Percentiles rank a stretch among this genome's conserved stretches.
These are phyloP conservation scores for Lolium perenne DNA, from an alignment of 176 grass and related monocot species.

Conservation along the genomic window DNA sequence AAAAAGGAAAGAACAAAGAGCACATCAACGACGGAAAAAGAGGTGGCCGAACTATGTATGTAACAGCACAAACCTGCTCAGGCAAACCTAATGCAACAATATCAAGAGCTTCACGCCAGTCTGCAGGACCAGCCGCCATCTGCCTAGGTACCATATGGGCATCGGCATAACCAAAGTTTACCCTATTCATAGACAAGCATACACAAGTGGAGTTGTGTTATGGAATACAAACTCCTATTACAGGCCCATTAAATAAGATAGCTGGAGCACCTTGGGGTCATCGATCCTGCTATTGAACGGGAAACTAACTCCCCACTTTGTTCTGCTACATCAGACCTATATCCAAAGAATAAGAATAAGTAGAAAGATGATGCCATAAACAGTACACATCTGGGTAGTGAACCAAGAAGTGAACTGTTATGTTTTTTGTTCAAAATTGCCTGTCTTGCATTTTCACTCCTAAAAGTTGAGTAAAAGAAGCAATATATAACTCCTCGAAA, in stretches of 20 bases:
- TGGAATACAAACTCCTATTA: neutral
- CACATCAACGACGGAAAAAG: neutral
- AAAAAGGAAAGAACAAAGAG: neutral
- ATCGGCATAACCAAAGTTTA: conserved; percentile 72
- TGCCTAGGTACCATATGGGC: conserved; percentile 68
- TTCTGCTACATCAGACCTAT: conserved; percentile 79
- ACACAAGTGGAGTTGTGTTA: conserved; percentile 15
- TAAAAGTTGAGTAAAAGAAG: neutral
- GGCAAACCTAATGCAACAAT: conserved; percentile 82
- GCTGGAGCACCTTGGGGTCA: conserved; percentile 68
- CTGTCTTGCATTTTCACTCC: neutral
- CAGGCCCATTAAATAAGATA: conserved; percentile 19
- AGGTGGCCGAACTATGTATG: conserved; percentile 1
- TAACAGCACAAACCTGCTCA: conserved; percentile 71
- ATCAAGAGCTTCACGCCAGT: conserved; percentile 99
- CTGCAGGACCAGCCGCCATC: conserved; percentile 71
- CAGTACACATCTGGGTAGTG: neutral
- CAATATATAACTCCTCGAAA: too few relatives aligned
- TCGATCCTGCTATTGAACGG: conserved; percentile 65
- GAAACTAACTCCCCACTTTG: conserved; percentile 78
- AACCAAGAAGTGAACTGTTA: conserved; percentile 15
- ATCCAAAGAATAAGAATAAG: conserved; percentile 33
- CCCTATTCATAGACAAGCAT: conserved; percentile 55
- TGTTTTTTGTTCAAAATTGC: conserved; percentile 4
- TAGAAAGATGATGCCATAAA: conserved; percentile 6